phyloP scores from a whole-genome alignment of 495 filamentous ascomycete genomes.

The Daldinia caldariorum region DNA sequence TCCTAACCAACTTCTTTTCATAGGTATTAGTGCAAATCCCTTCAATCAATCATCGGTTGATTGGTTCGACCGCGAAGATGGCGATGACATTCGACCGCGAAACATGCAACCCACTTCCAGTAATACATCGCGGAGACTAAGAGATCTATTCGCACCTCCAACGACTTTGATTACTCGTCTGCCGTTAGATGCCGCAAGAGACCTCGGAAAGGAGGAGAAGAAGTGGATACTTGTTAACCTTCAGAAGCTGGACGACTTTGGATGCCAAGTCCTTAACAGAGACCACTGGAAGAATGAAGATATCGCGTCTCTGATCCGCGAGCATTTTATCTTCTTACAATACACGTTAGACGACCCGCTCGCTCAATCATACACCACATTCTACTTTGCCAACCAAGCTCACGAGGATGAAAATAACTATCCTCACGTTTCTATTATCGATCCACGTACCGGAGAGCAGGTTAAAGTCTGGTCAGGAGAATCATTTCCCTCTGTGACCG shows the following conservation, averaged over 20 bases:
- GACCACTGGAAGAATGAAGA: constrained; percentile 91
- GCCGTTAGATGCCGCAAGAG: constrained; percentile 80
- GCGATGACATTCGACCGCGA: constrained; percentile 22
- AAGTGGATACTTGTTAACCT: constrained; percentile 97
- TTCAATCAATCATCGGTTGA: constrained; percentile 80
- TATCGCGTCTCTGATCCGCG: constrained; percentile 80
- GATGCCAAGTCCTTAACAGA: constrained; percentile 91
- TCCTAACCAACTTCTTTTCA: constrained; percentile 23
- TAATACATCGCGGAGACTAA: constrained; percentile 64
- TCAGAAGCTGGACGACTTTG: constrained; percentile 89
- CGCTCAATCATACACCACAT: constrained; percentile 81
- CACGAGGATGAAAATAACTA: constrained; percentile 78
- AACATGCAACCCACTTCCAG: background rate
- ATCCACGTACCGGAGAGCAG: constrained; percentile 95
- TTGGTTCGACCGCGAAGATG: constrained; percentile 70
- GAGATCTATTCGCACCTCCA: constrained; percentile 91
- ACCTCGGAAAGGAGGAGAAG: constrained; percentile 81
- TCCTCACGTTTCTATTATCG: constrained; percentile 94
- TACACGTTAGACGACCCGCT: constrained; percentile 82
- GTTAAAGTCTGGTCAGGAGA: constrained; percentile 94
- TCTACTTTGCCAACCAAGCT: constrained; percentile 82
- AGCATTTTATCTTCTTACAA: constrained; percentile 96
- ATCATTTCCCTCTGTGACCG: constrained; percentile 76
- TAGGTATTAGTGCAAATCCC: constrained; percentile 62
- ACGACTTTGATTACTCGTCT: constrained; percentile 82